Percentiles rank a stretch among this genome's conserved stretches.
phyloP scores from a whole-genome alignment of 306 rosid genomes.

The Prunus campanulata region DNA sequence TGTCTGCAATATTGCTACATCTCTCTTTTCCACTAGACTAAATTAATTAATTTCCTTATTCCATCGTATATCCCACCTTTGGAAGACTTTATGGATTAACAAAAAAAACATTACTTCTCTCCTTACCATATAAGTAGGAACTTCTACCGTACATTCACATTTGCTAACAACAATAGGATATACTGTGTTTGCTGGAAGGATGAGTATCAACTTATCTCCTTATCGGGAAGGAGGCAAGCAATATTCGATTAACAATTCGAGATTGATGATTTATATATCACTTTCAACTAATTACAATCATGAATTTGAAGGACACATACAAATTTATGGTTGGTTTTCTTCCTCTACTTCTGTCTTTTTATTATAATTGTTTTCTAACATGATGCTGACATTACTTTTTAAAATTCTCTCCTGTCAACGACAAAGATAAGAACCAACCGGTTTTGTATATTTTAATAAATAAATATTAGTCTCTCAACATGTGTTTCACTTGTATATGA shows the following conservation, averaged over 20 bases:
- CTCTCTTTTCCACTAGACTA: background rate
- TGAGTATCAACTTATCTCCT: no score
- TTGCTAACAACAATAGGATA: no score
- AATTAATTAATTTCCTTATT: background rate
- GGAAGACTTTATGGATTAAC: background rate
- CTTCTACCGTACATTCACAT: no score
- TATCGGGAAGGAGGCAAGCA: no score
- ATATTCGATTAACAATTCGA: background rate
- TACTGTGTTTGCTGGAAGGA: no score
- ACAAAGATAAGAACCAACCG: background rate
- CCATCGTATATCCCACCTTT: background rate
- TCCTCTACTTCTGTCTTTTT: background rate
- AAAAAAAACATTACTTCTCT: background rate
- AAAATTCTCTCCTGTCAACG: background rate
- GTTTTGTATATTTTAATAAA: background rate
- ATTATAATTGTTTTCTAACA: background rate
- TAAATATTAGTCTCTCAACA: background rate
- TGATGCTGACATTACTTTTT: constrained; percentile 1
- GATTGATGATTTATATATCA: background rate
- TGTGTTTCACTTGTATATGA: background rate
- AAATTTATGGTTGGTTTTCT: background rate
- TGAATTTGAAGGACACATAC: background rate
- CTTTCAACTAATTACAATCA: constrained; percentile 2
- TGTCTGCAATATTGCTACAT: background rate
- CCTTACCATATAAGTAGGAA: no score